Evolutionary conservation across 2,329 filamentous ascomycete species (phyloP).

Genomic region (Fusarium miscanthi): DNA sequence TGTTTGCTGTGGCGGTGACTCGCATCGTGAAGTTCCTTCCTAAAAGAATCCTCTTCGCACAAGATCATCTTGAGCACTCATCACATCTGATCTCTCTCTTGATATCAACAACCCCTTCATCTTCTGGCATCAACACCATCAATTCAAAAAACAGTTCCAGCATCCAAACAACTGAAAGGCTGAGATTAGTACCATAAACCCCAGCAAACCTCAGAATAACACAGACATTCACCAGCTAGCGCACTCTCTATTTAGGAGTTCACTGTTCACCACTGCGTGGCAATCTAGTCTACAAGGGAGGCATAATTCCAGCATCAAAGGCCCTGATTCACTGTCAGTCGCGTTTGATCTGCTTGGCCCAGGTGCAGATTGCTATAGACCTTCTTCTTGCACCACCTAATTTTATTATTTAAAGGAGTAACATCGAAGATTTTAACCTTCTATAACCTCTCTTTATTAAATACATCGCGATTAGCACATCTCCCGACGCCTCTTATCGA

Average conservation of each 20-base stretch:
- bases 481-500: too few species aligned
- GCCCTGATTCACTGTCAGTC: neutral
- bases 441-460: neutral
- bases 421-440: neutral
- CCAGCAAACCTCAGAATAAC: neutral
- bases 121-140: neutral
- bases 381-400: neutral
- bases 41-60: neutral
- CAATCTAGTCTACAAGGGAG: neutral
- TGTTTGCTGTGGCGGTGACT: neutral
- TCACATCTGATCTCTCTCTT: neutral
- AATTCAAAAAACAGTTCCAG: neutral
- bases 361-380: neutral
- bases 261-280: neutral
- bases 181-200: neutral
- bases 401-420: conserved; percentile 1
- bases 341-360: neutral
- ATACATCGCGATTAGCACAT: neutral
- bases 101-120: neutral
- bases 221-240: neutral
- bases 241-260: neutral
- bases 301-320: neutral
- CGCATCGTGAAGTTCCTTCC: neutral
- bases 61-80: neutral
- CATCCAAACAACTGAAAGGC: neutral